Conservation (phyloP, 805 yeast species). For the Jamesozyma lodderae region DNA sequence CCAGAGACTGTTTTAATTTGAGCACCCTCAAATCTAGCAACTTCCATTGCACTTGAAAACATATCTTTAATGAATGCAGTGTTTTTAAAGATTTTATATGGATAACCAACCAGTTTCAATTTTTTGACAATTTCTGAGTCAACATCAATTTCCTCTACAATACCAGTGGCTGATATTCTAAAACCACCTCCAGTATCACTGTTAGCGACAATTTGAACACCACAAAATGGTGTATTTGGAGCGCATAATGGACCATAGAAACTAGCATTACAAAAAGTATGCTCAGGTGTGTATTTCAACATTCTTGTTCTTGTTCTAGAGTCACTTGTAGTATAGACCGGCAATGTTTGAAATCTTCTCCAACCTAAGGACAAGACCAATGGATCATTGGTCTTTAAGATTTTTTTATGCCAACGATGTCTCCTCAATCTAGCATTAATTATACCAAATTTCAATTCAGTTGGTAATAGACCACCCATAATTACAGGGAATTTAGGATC, state of each 20-base stretch:
- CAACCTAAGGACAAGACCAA: slow-evolving; percentile 89
- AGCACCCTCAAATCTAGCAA: slow-evolving; percentile 97
- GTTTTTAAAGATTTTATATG: slow-evolving; percentile 85
- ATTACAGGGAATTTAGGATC: slow-evolving; percentile 79
- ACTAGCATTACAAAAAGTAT: slow-evolving; percentile 90
- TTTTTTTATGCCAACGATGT: slow-evolving; percentile 98
- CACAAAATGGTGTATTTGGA: slow-evolving; percentile 96
- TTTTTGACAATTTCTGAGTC: slow-evolving; percentile 89
- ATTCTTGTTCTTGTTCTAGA: slow-evolving; percentile 96
- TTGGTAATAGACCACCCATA: slow-evolving; percentile 82
- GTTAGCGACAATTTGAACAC: slow-evolving; percentile 80
- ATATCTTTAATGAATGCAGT: slow-evolving; percentile 96
- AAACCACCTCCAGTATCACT: slow-evolving; percentile 81
- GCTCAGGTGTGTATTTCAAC: slow-evolving; percentile 98
- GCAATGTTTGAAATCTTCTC: slow-evolving; percentile 96
- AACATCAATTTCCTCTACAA: slow-evolving; percentile 86
- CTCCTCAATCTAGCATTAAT: slow-evolving; percentile 90
- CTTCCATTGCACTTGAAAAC: slow-evolving; percentile 88
- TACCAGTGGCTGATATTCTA: slow-evolving; percentile 94
- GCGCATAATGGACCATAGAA: slow-evolving; percentile 96
- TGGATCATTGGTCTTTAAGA: slow-evolving; percentile 92
- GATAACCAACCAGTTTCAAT: slow-evolving; percentile 89
- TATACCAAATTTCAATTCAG: slow-evolving; percentile 89
- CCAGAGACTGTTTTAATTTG: slow-evolving; percentile 95
- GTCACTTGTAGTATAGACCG: slow-evolving; percentile 91